Evolutionary conservation across 2,329 filamentous ascomycete species (phyloP).

Genomic region (Trichoderma oligosporum): DNA sequence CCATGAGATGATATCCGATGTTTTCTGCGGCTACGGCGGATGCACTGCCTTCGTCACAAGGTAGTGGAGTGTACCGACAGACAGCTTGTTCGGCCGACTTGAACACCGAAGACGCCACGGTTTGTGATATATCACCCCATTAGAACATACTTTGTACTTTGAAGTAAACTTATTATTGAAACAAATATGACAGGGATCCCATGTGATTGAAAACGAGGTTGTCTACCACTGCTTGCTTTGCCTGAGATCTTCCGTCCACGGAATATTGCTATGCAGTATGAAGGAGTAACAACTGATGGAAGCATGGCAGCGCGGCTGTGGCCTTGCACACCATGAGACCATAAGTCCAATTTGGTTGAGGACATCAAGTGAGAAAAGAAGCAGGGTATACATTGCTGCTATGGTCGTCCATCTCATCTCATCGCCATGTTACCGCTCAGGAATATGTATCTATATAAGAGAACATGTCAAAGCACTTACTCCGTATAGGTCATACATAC

Average conservation of each 20-base stretch:
- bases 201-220: neutral
- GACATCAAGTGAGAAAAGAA: neutral
- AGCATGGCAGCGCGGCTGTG: neutral
- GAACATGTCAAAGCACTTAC: too few species aligned
- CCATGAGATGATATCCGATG: neutral
- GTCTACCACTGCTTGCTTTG: neutral
- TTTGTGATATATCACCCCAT: slow-evolving; percentile 7
- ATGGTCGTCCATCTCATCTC: too few species aligned
- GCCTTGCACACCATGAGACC: neutral
- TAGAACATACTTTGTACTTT: slow-evolving; percentile 3
- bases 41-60: neutral
- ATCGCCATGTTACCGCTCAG: too few species aligned
- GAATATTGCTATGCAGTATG: neutral
- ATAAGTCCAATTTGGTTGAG: neutral
- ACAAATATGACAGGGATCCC: neutral
- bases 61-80: neutral
- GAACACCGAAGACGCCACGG: neutral
- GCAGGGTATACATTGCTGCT: too few species aligned
- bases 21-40: neutral
- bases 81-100: neutral
- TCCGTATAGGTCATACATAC: too few species aligned
- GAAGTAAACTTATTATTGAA: neutral
- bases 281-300: neutral
- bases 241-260: neutral
- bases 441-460: too few species aligned